Base-by-base conservation (phyloP, 768 basidiomycete genomes). In the Leccinum boreale region DNA sequence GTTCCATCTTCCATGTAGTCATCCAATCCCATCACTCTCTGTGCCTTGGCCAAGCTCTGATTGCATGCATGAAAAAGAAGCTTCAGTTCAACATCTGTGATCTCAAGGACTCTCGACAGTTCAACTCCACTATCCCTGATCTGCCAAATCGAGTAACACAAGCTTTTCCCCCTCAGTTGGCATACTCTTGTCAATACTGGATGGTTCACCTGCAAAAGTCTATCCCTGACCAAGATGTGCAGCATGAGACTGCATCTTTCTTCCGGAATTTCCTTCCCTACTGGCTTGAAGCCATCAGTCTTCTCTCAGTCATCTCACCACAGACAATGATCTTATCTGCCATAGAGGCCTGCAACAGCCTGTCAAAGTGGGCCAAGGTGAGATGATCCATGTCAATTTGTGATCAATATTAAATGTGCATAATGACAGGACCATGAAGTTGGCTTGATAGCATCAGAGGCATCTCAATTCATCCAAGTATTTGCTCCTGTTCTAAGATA, bases 251-350 rank as follows among this genome's bases (percentile, higher is more conserved):
- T 4, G 12, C 19, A 11, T 6, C 3, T 10, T 70, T 75, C 53
- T 55, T 69, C 19, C 46, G 67, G 35, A 33, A 55, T 1, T 60
- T 61, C 11, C 62, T 78, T 3, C 63, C 78, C 5, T 75, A 67
- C 52, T 78, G 77, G 77, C 53, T 78, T 9, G 78, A 78, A 51
- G 71, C 69, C 4, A 62, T 78, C n/a, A 61, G 67, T 17, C 59
- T 68, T 12, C 58, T 61, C 23, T 60, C 58, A 45, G 3, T 8
- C 17, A 8, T 9, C 42, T 42, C 17, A 17, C n/a, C n/a, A 42
- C 5, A 36, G 17, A 12, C 31, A 31, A 12, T 31, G 31, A 42
- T 42, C 7, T 19, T n/a, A 19, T 44, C n/a, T 44, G n/a, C 42
- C 9, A 8, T 19, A 44, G 19, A 17, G 12, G 7, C 42, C n/a